Conservation (phyloP, 768 basidiomycete genomes). For the Sporobolomyces pararoseus region DNA sequence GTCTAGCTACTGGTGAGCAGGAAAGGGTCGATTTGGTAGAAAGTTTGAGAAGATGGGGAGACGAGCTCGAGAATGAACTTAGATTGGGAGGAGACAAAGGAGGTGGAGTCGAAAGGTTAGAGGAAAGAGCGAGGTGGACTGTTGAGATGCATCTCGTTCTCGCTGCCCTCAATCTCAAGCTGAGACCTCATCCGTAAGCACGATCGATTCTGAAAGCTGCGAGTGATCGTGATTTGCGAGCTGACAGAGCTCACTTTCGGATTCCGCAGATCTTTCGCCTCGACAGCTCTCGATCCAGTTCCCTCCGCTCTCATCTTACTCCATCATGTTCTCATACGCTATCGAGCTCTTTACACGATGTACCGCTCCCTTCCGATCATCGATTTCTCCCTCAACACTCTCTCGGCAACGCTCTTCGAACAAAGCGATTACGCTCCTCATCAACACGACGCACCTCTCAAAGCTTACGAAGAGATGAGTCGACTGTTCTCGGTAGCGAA, state of each 20-base stretch:
- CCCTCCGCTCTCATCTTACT: conserved; percentile 19
- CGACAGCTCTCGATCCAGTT: conserved; percentile 6
- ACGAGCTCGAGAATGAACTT: conserved; percentile 11
- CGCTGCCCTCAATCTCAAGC: conserved; percentile 7
- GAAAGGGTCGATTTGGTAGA: conserved; percentile 22
- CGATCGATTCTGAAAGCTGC: background rate
- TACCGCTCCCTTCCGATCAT: conserved; percentile 28
- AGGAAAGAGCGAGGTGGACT: conserved; percentile 20
- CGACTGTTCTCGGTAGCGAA: conserved; percentile 2
- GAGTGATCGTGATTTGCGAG: background rate
- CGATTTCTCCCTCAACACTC: conserved; percentile 23
- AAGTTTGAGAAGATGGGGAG: conserved; percentile 20
- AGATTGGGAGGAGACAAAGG: conserved; percentile 17
- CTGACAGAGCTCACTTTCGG: background rate
- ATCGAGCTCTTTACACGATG: conserved; percentile 27
- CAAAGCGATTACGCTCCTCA: conserved; percentile 31
- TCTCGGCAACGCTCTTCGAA: conserved; percentile 23
- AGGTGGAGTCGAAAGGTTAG: conserved; percentile 11
- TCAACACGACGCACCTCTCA: conserved; percentile 27
- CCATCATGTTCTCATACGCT: conserved; percentile 9
- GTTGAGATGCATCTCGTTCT: conserved; percentile 33
- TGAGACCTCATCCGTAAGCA: conserved; percentile 26
- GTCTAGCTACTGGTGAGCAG: conserved; percentile 19
- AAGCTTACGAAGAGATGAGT: conserved; percentile 29
- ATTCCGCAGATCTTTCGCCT: background rate